phyloP scores from a whole-genome alignment of 1,139 yeast species.

The Hansenula lynferdii region DNA sequence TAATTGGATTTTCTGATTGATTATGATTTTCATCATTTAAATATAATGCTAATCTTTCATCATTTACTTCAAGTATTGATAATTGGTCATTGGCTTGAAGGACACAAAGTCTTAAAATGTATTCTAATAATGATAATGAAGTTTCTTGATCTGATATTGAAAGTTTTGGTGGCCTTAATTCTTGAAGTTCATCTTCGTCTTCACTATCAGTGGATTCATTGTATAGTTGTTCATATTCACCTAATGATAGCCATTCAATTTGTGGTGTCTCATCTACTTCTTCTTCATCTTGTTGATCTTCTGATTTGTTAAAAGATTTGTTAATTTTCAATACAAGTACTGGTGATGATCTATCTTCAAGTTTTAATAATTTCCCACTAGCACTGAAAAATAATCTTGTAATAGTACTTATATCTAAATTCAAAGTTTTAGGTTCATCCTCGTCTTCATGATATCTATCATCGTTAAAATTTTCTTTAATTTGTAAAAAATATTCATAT shows the following conservation, averaged over 20 bases:
- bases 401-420: conserved; percentile 39
- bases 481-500: conserved; percentile 41
- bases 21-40: conserved; percentile 51
- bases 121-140: conserved; percentile 60
- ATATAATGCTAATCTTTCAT: conserved; percentile 62
- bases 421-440: conserved; percentile 32
- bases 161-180: not conserved
- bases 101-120: conserved; percentile 54
- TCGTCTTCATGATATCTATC: conserved; percentile 68
- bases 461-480: conserved; percentile 64
- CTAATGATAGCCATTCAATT: conserved; percentile 28
- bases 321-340: conserved; percentile 59
- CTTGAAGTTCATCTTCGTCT: conserved; percentile 10
- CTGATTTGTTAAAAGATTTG: no score
- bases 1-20: conserved; percentile 7
- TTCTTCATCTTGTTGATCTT: conserved; percentile 7
- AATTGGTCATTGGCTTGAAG: conserved; percentile 60
- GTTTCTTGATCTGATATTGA: conserved; percentile 13
- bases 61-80: conserved; percentile 51
- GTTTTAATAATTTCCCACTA: conserved; percentile 60
- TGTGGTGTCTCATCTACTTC: conserved; percentile 17
- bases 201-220: conserved; percentile 8
- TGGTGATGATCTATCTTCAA: conserved; percentile 64
- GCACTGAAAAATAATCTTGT: conserved; percentile 65
- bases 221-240: conserved; percentile 26